Evolutionary conservation across 1,139 yeast genomes (phyloP).

Genomic region (Magnusiomyces clavatus): DNA sequence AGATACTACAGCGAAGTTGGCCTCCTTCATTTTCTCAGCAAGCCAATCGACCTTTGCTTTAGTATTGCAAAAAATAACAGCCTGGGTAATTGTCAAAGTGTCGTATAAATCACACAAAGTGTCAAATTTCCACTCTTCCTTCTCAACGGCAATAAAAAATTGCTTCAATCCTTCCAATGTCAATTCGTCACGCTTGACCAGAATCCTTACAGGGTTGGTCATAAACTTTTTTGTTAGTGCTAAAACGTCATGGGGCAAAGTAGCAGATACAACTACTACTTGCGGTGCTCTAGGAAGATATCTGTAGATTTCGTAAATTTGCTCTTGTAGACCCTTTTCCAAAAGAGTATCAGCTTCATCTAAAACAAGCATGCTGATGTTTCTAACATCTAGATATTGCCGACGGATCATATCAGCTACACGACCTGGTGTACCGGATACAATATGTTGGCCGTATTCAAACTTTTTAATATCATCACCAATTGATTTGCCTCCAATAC

Average conservation of each 20-base stretch:
- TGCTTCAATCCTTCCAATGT: constrained; percentile 98
- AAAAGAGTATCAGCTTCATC: constrained; percentile 99
- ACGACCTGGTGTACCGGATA: constrained; percentile 99
- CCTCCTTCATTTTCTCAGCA: constrained; percentile 76
- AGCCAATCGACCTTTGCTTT: constrained; percentile 94
- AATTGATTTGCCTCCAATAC: constrained; percentile 96
- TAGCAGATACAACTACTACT: constrained; percentile 93
- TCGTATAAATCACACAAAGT: constrained; percentile 96
- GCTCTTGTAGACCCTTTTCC: constrained; percentile 94
- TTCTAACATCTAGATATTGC: constrained; percentile 80
- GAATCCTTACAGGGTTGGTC: constrained; percentile 94
- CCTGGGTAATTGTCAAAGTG: constrained; percentile 96
- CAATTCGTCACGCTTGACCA: constrained; percentile 96
- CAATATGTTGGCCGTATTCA: constrained; percentile 89
- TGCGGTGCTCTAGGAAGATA: constrained; percentile 91
- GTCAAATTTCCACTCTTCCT: constrained; percentile 90
- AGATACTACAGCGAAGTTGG: constrained; percentile 91
- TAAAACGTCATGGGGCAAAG: constrained; percentile 96
- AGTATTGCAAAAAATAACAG: constrained; percentile 99
- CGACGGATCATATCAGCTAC: constrained; percentile 96
- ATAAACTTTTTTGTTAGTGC: constrained; percentile 95
- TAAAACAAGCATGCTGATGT: constrained; percentile 92
- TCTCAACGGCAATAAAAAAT: constrained; percentile 88
- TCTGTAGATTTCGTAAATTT: constrained; percentile 94
- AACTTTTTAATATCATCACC: constrained; percentile 88